Conservation (phyloP, 768 basidiomycete species). For the Pseudohyphozyma bogoriensis region DNA sequence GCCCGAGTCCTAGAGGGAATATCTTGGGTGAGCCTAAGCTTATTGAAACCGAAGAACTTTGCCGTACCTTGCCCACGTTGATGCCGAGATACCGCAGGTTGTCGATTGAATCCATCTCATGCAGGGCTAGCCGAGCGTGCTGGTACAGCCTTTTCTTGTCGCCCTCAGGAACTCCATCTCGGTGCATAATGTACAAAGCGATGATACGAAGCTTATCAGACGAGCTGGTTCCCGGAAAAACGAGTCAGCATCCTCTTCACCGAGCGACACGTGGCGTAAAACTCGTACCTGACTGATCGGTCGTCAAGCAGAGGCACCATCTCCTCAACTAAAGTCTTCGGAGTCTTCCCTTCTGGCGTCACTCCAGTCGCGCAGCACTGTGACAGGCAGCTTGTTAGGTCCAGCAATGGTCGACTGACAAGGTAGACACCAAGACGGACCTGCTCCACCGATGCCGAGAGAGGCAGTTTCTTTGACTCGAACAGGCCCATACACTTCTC, state of each 20-base stretch:
- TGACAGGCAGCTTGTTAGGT: background rate
- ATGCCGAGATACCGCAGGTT: constrained; percentile 71
- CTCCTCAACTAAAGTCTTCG: constrained; percentile 88
- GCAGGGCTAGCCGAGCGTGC: constrained; percentile 73
- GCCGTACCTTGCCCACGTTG: constrained; percentile 63
- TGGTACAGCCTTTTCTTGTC: constrained; percentile 89
- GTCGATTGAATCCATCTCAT: constrained; percentile 90
- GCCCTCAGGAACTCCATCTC: constrained; percentile 97
- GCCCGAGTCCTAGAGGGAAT: constrained; percentile 49
- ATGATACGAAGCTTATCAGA: constrained; percentile 91
- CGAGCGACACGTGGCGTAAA: background rate
- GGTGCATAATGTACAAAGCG: constrained; percentile 83
- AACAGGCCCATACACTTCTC: constrained; percentile 94
- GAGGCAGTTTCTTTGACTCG: constrained; percentile 71
- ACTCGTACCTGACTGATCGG: constrained; percentile 60
- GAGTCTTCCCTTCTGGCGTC: constrained; percentile 85
- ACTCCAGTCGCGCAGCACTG: constrained; percentile 89
- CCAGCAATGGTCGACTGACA: background rate
- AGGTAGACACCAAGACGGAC: constrained; percentile 37
- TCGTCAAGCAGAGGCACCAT: constrained; percentile 95
- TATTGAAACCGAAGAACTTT: background rate
- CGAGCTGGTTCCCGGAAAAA: constrained; percentile 48
- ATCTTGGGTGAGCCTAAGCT: rapidly evolving
- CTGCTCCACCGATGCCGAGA: constrained; percentile 84
- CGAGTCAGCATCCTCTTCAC: background rate